phyloP scores from a whole-genome alignment of 495 filamentous ascomycete genomes.

The Penicillium flavigenum region DNA sequence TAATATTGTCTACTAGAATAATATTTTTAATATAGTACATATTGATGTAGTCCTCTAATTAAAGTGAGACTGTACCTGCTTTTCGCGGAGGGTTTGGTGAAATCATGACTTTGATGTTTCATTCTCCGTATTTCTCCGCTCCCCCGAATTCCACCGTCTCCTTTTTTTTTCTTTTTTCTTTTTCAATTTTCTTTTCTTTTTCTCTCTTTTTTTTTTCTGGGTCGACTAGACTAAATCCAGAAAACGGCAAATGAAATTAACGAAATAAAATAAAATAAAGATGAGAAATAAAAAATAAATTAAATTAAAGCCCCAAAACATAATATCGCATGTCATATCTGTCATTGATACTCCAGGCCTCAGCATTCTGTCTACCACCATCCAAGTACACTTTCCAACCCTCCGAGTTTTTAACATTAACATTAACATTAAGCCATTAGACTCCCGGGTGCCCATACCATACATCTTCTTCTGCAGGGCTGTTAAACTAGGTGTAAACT shows the following conservation, averaged over 20 bases:
- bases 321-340: slow-evolving; percentile 16
- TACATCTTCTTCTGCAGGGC: neutral
- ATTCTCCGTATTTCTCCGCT: slow-evolving; percentile 23
- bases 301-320: slow-evolving; percentile 1
- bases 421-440: slow-evolving; percentile 19
- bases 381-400: slow-evolving; percentile 5
- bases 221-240: neutral
- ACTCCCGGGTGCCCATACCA: slow-evolving; percentile 16
- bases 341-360: slow-evolving; percentile 10
- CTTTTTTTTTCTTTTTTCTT: slow-evolving; percentile 15
- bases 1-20: neutral
- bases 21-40: neutral
- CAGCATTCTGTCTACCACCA: neutral
- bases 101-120: slow-evolving; percentile 20
- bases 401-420: slow-evolving; percentile 18
- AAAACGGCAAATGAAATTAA: neutral
- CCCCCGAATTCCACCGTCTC: slow-evolving; percentile 10
- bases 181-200: slow-evolving; percentile 1
- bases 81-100: slow-evolving; percentile 22
- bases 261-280: neutral
- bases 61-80: slow-evolving; percentile 22
- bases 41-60: neutral
- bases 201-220: slow-evolving; percentile 18
- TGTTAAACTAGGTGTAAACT: too few species aligned
- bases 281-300: neutral